These are phyloP conservation scores for Neurospora africana DNA, from an alignment of 495 filamentous ascomycete species.

Conservation along the genomic window DNA sequence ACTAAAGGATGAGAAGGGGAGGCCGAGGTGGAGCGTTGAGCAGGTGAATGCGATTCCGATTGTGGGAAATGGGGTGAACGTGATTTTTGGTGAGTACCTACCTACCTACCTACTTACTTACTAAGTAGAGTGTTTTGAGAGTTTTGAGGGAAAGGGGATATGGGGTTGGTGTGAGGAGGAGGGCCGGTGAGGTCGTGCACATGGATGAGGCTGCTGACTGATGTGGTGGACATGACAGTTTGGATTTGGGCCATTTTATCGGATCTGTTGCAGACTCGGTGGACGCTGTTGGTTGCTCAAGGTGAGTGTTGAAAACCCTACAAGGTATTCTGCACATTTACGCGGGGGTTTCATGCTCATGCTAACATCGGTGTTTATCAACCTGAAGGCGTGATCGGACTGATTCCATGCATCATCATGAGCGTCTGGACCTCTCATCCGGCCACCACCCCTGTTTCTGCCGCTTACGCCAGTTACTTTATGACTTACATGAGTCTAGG, in stretches of 20 bases:
- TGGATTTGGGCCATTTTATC: conserved; percentile 33
- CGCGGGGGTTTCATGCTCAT: too few relatives aligned
- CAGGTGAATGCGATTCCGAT: conserved; percentile 32
- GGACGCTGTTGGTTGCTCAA: conserved; percentile 28
- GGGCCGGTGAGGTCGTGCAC: too few relatives aligned
- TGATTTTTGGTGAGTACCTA: conserved; percentile 19
- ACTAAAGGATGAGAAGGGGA: conserved; percentile 23
- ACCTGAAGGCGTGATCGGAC: conserved; percentile 12
- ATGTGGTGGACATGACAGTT: conserved; percentile 8
- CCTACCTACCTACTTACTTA: too few relatives aligned
- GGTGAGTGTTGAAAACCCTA: conserved; percentile 8
- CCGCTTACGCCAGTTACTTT: conserved; percentile 29
- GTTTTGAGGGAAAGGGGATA: too few relatives aligned
- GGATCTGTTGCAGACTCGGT: conserved; percentile 25
- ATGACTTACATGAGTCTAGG: conserved; percentile 28
- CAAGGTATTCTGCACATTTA: too few relatives aligned
- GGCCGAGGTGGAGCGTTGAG: conserved; percentile 22
- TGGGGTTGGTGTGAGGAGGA: too few relatives aligned
- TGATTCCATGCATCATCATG: conserved; percentile 31
- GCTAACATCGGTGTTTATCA: too few relatives aligned
- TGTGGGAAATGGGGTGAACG: conserved; percentile 26
- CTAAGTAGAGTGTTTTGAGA: too few relatives aligned
- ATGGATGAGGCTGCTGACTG: background rate
- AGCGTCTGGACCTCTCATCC: conserved; percentile 28
- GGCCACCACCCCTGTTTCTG: conserved; percentile 16